These are phyloP conservation scores for Microdochium bolleyi DNA, from an alignment of 2,329 filamentous ascomycete species.

Conservation along the genomic window DNA sequence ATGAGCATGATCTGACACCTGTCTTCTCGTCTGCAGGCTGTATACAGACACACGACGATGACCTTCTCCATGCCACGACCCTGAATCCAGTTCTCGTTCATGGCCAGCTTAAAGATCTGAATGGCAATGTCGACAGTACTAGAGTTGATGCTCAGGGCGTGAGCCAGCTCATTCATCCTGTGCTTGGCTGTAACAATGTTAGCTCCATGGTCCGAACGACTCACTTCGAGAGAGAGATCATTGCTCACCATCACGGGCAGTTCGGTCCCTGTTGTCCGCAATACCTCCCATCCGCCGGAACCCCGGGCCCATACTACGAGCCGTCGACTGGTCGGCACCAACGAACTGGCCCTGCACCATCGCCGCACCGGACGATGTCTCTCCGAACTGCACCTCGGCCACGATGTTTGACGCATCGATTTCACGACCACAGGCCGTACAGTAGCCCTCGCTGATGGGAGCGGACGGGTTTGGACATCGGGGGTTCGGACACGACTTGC, in stretches of 20 bases:
- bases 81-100: slow-evolving; percentile 70
- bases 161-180: slow-evolving; percentile 55
- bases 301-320: slow-evolving; percentile 57
- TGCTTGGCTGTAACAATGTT: slow-evolving; percentile 30
- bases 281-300: slow-evolving; percentile 50
- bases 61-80: slow-evolving; percentile 81
- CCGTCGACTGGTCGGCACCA: slow-evolving; percentile 75
- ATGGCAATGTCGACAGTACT: slow-evolving; percentile 57
- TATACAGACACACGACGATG: slow-evolving; percentile 84
- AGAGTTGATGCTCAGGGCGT: slow-evolving; percentile 52
- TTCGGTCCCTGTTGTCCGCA: slow-evolving; percentile 48
- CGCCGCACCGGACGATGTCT: slow-evolving; percentile 76
- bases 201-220: not conserved
- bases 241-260: slow-evolving; percentile 39
- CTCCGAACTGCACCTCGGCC: slow-evolving; percentile 84
- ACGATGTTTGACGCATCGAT: slow-evolving; percentile 85
- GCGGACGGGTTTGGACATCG: slow-evolving; percentile 51
- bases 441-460: slow-evolving; percentile 55
- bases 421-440: slow-evolving; percentile 77
- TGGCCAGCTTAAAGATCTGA: slow-evolving; percentile 69
- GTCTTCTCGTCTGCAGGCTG: slow-evolving; percentile 71
- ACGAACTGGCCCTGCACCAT: slow-evolving; percentile 88
- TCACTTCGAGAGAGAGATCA: not conserved
- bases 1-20: slow-evolving; percentile 88
- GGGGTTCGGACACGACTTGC: slow-evolving; percentile 48